Evolutionary conservation across 257 asterid species (phyloP).

Genomic region (Solanum arcanum): DNA sequence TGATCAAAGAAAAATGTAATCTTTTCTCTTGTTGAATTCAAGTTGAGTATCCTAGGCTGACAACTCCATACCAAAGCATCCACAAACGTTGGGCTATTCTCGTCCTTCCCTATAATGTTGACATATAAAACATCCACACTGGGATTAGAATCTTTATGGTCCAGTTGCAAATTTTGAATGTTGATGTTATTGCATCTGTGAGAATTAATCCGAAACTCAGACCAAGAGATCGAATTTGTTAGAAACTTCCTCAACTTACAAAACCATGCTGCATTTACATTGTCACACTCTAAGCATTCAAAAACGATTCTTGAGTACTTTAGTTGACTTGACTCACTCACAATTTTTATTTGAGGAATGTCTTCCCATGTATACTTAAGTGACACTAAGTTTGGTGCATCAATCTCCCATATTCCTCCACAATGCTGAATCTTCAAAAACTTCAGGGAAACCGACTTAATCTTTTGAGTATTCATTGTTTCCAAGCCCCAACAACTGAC

Average conservation of each 20-base stretch:
- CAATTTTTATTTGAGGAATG: not conserved
- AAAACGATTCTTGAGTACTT: not conserved
- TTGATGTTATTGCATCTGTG: not conserved
- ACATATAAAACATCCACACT: not conserved
- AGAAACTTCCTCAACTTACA: not conserved
- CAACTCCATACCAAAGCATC: not conserved
- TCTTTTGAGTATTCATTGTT: not conserved
- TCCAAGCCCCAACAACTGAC: not conserved
- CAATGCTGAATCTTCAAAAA: not conserved
- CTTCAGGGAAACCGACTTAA: not conserved
- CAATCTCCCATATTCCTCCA: not conserved
- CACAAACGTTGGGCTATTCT: not conserved
- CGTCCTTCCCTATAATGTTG: not conserved
- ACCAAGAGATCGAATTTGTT: not conserved
- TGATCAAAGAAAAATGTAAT: not conserved
- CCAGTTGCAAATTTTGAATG: not conserved
- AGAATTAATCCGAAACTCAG: not conserved
- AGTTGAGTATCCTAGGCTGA: not conserved
- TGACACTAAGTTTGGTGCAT: not conserved
- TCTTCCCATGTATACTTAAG: not conserved
- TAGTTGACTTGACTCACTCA: not conserved
- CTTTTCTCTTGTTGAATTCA: not conserved
- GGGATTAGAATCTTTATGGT: not conserved
- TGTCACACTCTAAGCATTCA: not conserved
- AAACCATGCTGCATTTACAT: not conserved